Percentiles rank a stretch among this genome's conserved stretches.
Evolutionary conservation across 78 protist genomes (phyloP).

Genomic region (Dictyostelium brefeldianum): DNA sequence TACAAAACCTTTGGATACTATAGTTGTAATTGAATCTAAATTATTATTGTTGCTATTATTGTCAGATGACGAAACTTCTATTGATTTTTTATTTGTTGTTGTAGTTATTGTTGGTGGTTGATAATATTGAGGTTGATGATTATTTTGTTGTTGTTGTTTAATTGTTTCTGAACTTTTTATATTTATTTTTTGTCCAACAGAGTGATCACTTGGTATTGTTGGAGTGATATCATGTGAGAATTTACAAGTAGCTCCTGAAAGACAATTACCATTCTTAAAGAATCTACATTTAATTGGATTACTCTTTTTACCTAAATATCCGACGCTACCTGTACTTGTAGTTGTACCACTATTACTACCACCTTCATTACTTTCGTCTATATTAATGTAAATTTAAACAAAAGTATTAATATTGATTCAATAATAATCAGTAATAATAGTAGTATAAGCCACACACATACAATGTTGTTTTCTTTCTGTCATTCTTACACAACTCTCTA

Average conservation of each 20-base stretch:
- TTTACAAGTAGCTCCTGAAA: conserved; percentile 42
- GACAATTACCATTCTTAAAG: conserved; percentile 51
- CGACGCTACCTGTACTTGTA: background rate
- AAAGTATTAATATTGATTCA: background rate
- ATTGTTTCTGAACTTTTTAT: conserved; percentile 23
- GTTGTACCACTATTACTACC: background rate
- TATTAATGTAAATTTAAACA: background rate
- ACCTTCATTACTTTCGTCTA: background rate
- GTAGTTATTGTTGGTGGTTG: background rate
- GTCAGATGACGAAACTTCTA: conserved; percentile 1
- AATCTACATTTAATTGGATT: conserved; percentile 40
- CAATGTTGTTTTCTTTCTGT: no score
- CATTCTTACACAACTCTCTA: no score
- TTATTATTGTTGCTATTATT: conserved; percentile 7
- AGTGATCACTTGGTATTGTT: conserved; percentile 1
- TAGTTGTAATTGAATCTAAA: background rate
- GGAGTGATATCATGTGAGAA: conserved; percentile 15
- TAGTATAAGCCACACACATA: background rate
- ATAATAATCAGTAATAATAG: background rate
- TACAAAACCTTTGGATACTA: conserved; percentile 7
- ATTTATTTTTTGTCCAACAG: background rate
- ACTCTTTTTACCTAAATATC: background rate
- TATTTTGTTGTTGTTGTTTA: background rate
- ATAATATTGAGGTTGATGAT: background rate
- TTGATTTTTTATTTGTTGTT: background rate